Base-by-base conservation (phyloP, 192 early-diverging fungal genomes). In the Linnemannia elongata region DNA sequence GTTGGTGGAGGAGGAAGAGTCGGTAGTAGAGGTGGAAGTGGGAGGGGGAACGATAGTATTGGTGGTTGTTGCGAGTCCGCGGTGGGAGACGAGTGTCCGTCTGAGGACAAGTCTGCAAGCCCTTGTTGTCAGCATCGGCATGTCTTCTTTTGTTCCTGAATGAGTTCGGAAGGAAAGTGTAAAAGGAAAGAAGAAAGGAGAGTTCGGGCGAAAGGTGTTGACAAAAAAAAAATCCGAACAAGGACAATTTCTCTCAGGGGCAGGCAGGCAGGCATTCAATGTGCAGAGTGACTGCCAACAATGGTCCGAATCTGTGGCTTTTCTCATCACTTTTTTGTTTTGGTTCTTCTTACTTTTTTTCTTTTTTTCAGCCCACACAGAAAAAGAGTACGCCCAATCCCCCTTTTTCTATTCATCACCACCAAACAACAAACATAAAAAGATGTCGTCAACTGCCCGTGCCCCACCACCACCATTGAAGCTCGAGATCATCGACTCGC, bases 401-500 rank as follows among this genome's bases (percentile, higher is more conserved):
- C 42, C 27, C 49, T 2, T 60, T 24, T 0, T 8, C 42, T 47
- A 41, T 47, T 24, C 66, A 47, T 70, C 35, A 35, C 24, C 44
- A 45, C 30, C 42, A n/a, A 30, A 63, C 54, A 36, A 3, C 55
- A 69, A 30, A 41, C 35, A 39, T 24, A 42, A 55, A 52, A 42
- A 39, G 39, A 77, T 42, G 20, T 72, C 70, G 60, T 81, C 84
- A 1, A 71, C 27, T 41, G 84, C 47, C 27, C 74, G 84, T 68
- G 63, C 35, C 33, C 49, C 78, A 41, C 79, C 84, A 73, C 84
- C 84, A 77, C 84, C 84, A 73, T 38, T 86, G 47, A 86, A 86
- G 69, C 78, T 86, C 71, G 78, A 80, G 71, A 60, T 86, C 71
- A 10, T 86, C 36, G 78, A 80, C 52, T 80, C 75, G 30, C 74